Evolutionary conservation across 176 grass and related monocot genomes (phyloP), one percentile per base, ranked within the genome.

Genomic region (Dactylis glomerata): DNA sequence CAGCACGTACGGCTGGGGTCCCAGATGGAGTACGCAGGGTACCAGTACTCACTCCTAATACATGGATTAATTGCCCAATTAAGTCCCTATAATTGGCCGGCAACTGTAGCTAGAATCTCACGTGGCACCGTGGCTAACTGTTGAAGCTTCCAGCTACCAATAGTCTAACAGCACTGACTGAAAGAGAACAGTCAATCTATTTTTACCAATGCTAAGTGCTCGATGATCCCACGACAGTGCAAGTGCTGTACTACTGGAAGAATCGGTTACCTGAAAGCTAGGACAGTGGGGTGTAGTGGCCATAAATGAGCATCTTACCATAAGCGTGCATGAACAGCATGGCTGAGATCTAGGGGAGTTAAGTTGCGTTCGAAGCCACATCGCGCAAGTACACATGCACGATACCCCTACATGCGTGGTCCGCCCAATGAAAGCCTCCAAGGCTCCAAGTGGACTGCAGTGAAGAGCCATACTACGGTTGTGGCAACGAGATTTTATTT

Each of bases 351-450:
- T 79, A 70, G 73, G 52, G 52, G 45, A 72, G 63, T 59, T 76
- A 37, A 78, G 74, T 57, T 63, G 59, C 51, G 80, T 32, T 83
- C 74, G 11, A 77, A 88, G 81, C 19, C 81, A 42, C 10, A 42
- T 42, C 41, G 34, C 34, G 41, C 41, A 42, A 42, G 41, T 85
- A 85, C 68, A 52, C 34, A 46, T 20, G 7, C 19, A 76, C 4
- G 8, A 52, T 52, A 49, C 3, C 2, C 10, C 1, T 52, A 52
- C 50, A 20, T 52, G 50, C 47, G 19, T 51, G 47, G 47, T 6
- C 47, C 16, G 1, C 1, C 3, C 58, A 50, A 22, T 22, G 33
- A 33, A 51, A 46, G n/a, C n/a, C n/a, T n/a, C n/a, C n/a, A n/a
- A n/a, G n/a, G n/a, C n/a, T n/a, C n/a, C n/a, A n/a, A 40, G 37